These are phyloP conservation scores for Staphylotrichum longicolle DNA, from an alignment of 495 filamentous ascomycete species.

Conservation along the genomic window DNA sequence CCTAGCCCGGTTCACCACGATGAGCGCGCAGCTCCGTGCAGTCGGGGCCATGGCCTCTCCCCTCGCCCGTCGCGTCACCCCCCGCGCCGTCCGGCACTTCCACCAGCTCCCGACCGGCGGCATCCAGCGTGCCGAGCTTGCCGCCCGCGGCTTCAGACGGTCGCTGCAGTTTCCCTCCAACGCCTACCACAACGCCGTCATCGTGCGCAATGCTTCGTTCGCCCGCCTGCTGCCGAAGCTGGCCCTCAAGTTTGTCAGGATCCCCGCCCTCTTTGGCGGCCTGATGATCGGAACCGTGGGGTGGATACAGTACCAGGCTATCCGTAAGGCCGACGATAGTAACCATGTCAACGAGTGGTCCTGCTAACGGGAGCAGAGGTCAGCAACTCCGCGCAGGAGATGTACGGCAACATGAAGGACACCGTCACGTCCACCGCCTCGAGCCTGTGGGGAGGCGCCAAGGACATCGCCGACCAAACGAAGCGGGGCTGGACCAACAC, in stretches of 20 bases:
- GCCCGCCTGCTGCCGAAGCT: slow-evolving; percentile 81
- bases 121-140: slow-evolving; percentile 63
- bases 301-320: slow-evolving; percentile 95
- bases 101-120: slow-evolving; percentile 65
- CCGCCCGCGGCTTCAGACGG: slow-evolving; percentile 56
- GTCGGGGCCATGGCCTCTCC: slow-evolving; percentile 59
- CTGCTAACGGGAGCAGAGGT: slow-evolving; percentile 57
- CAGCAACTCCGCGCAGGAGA: slow-evolving; percentile 79
- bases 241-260: slow-evolving; percentile 76
- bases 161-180: slow-evolving; percentile 75
- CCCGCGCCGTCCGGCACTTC: slow-evolving; percentile 63
- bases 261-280: slow-evolving; percentile 89
- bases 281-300: slow-evolving; percentile 80
- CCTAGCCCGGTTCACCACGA: slow-evolving; percentile 48
- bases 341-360: neutral
- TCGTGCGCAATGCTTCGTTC: slow-evolving; percentile 84
- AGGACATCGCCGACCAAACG: slow-evolving; percentile 73
- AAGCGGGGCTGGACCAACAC: slow-evolving; percentile 76
- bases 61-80: slow-evolving; percentile 55
- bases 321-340: slow-evolving; percentile 57
- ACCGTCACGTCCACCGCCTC: slow-evolving; percentile 64
- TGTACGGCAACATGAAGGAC: slow-evolving; percentile 70
- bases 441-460: slow-evolving; percentile 64
- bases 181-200: slow-evolving; percentile 79
- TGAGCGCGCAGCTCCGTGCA: slow-evolving; percentile 82